Conservation (phyloP, 352 stramenopile genomes). For the Phytophthora constricta region DNA sequence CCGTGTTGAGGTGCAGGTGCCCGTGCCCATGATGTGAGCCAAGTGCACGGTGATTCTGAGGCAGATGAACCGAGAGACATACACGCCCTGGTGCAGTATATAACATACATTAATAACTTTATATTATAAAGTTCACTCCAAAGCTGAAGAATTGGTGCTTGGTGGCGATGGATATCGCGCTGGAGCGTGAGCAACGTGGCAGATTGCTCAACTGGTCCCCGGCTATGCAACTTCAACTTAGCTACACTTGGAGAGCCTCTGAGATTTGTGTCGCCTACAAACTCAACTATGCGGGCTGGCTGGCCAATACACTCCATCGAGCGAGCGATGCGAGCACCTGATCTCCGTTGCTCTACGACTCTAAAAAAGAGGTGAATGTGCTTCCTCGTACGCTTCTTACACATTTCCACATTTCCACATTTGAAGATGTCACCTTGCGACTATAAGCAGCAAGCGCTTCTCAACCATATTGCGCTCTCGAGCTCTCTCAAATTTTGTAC, state of each 20-base stretch:
- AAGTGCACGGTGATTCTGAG: too few relatives aligned
- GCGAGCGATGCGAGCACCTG: too few relatives aligned
- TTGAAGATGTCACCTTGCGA: too few relatives aligned
- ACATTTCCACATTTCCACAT: too few relatives aligned
- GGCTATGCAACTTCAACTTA: constrained; percentile 2
- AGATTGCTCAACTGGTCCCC: too few relatives aligned
- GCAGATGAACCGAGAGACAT: neutral
- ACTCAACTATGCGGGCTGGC: neutral
- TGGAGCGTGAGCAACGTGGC: constrained; percentile 3
- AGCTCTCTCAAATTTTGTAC: neutral
- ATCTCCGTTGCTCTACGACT: too few relatives aligned
- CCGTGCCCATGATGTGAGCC: too few relatives aligned
- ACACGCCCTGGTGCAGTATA: neutral
- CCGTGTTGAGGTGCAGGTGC: neutral
- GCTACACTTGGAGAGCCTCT: neutral
- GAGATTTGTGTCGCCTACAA: neutral
- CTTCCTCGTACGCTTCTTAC: too few relatives aligned
- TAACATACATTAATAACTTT: neutral
- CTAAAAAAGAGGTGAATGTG: too few relatives aligned
- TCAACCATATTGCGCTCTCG: neutral
- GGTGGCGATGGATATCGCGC: too few relatives aligned
- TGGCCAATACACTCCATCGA: too few relatives aligned
- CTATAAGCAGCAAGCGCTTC: too few relatives aligned
- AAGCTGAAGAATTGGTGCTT: constrained; percentile 1
- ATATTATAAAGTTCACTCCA: neutral